Evolutionary conservation across 2,329 filamentous ascomycete genomes (phyloP).

Genomic region (Gyromitra esculenta): DNA sequence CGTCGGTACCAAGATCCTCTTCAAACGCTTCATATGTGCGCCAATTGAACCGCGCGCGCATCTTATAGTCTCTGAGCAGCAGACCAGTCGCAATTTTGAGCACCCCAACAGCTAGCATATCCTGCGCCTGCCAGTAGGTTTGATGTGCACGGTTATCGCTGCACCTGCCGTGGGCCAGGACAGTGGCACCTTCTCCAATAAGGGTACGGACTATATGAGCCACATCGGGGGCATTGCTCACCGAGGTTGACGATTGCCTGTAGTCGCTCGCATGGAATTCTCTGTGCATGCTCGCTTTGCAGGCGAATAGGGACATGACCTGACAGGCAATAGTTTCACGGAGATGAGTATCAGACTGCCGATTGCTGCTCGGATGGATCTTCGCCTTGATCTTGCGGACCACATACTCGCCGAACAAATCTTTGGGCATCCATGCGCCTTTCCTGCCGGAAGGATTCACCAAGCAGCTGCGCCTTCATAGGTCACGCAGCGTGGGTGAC

Average conservation of each 20-base stretch:
- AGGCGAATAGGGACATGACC: background rate
- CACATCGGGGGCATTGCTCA: background rate
- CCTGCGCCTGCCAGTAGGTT: background rate
- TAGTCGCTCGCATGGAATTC: background rate
- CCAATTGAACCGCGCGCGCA: background rate
- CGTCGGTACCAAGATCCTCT: background rate
- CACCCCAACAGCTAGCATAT: background rate
- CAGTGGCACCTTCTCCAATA: background rate
- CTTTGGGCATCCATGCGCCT: background rate
- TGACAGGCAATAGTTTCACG: background rate
- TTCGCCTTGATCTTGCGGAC: background rate
- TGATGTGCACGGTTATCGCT: background rate
- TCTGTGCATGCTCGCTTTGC: background rate
- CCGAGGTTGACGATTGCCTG: background rate
- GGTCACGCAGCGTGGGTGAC: background rate
- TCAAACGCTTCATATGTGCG: background rate
- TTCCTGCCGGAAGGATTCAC: background rate
- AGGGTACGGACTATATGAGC: background rate
- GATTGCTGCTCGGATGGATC: background rate
- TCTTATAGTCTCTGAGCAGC: background rate
- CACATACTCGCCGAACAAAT: background rate
- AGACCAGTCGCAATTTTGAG: background rate
- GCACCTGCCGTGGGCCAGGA: background rate
- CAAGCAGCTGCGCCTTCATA: background rate
- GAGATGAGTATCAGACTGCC: background rate